Evolutionary conservation across 257 asterid genomes (phyloP).

Genomic region (Fraxinus cuspidata): DNA sequence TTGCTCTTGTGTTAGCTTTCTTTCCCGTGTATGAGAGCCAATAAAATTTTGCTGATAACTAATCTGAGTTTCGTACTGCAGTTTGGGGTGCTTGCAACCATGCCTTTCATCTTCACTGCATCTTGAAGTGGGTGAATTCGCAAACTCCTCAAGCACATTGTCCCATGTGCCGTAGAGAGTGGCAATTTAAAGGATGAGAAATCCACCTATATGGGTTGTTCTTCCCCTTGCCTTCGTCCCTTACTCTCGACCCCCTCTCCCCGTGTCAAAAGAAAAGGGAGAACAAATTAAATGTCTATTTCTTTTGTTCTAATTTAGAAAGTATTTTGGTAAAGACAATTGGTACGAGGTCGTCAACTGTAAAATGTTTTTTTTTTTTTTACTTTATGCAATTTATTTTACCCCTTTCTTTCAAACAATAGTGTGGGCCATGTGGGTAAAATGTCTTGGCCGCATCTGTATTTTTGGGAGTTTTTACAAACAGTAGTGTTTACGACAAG

Average conservation of each 20-base stretch:
- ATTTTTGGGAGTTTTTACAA: no score
- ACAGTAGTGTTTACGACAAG: no score
- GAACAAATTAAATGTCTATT: neutral
- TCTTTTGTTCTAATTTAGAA: neutral
- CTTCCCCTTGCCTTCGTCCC: neutral
- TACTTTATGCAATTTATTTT: no score
- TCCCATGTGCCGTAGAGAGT: slow-evolving; percentile 49
- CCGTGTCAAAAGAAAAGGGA: neutral
- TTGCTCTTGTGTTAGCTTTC: neutral
- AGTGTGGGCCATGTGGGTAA: no score
- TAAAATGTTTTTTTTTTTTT: no score
- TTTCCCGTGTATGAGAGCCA: neutral
- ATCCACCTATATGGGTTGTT: neutral
- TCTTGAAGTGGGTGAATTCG: slow-evolving; percentile 90
- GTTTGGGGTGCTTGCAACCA: slow-evolving; percentile 51
- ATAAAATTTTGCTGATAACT: neutral
- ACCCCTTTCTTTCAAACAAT: no score
- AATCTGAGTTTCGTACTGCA: slow-evolving; percentile 24
- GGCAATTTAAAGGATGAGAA: slow-evolving; percentile 60
- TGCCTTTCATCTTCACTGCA: slow-evolving; percentile 85
- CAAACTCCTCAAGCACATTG: slow-evolving; percentile 91
- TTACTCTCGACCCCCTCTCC: neutral
- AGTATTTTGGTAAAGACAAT: no score
- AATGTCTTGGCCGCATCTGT: no score
- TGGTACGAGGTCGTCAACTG: neutral